Evolutionary conservation across 129 eudicot species (phyloP).

Genomic region (Flaveria bidentis): DNA sequence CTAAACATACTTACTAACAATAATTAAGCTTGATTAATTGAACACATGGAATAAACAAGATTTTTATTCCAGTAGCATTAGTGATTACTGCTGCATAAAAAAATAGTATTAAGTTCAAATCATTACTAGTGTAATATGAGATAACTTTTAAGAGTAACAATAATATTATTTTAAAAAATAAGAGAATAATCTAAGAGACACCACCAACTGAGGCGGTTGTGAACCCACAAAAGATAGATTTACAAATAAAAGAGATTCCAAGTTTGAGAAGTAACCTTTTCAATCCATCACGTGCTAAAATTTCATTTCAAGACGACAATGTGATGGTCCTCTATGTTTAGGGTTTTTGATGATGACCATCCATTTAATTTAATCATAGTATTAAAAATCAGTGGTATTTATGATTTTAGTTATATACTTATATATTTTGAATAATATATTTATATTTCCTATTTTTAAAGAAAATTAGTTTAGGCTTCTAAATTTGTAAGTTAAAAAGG

Average conservation of each 20-base stretch:
- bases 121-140: too few relatives aligned
- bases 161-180: not conserved
- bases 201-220: slow-evolving; percentile 1
- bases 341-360: slow-evolving; percentile 15
- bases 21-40: not conserved
- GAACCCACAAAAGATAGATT: slow-evolving; percentile 18
- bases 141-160: not conserved
- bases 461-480: not conserved
- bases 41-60: not conserved
- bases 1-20: not conserved
- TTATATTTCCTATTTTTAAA: too few relatives aligned
- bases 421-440: not conserved
- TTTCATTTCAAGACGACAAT: slow-evolving; percentile 29
- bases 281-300: slow-evolving; percentile 44
- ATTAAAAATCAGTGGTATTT: not conserved
- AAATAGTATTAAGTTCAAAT: too few relatives aligned
- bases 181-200: not conserved
- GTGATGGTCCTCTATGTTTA: slow-evolving; percentile 34
- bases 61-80: too few relatives aligned
- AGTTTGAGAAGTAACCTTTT: slow-evolving; percentile 32
- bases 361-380: not conserved
- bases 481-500: too few relatives aligned
- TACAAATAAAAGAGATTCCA: slow-evolving; percentile 30
- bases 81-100: too few relatives aligned
- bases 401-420: not conserved